Conservation (phyloP, 495 filamentous ascomycete species). For the Podospora fimiseda region DNA sequence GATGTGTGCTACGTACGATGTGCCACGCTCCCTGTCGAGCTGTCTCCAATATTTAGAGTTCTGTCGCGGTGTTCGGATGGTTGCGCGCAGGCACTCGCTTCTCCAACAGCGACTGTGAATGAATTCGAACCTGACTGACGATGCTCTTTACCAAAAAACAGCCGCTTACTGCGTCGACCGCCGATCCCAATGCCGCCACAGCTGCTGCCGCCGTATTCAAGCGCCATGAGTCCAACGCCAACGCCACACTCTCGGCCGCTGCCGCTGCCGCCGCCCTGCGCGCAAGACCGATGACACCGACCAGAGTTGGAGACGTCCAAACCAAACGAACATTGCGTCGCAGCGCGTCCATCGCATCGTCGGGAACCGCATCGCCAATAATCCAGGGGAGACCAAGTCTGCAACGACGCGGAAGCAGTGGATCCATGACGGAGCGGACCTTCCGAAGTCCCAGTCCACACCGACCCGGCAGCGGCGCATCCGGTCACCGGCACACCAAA, state of each 20-base stretch:
- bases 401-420: conserved; percentile 59
- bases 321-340: conserved; percentile 79
- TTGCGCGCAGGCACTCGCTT: background rate
- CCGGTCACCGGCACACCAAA: conserved; percentile 21
- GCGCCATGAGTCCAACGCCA: conserved; percentile 51
- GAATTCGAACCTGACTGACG: conserved; percentile 8
- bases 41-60: background rate
- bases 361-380: conserved; percentile 42
- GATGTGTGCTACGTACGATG: no score
- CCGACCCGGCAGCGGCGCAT: conserved; percentile 41
- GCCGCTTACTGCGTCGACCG: conserved; percentile 54
- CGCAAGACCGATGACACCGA: conserved; percentile 68
- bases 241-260: conserved; percentile 64
- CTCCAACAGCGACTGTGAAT: background rate
- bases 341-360: conserved; percentile 61
- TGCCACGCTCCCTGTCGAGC: background rate
- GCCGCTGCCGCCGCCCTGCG: conserved; percentile 80
- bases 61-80: background rate
- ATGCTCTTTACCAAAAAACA: conserved; percentile 23
- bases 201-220: conserved; percentile 79
- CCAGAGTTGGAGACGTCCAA: conserved; percentile 69
- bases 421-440: conserved; percentile 79
- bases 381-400: conserved; percentile 41
- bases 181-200: conserved; percentile 63
- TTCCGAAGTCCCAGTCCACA: conserved; percentile 66